Evolutionary conservation across 2,329 filamentous ascomycete species (phyloP), one percentile per base, ranked within the genome.

Genomic region (Alternaria infectoria): DNA sequence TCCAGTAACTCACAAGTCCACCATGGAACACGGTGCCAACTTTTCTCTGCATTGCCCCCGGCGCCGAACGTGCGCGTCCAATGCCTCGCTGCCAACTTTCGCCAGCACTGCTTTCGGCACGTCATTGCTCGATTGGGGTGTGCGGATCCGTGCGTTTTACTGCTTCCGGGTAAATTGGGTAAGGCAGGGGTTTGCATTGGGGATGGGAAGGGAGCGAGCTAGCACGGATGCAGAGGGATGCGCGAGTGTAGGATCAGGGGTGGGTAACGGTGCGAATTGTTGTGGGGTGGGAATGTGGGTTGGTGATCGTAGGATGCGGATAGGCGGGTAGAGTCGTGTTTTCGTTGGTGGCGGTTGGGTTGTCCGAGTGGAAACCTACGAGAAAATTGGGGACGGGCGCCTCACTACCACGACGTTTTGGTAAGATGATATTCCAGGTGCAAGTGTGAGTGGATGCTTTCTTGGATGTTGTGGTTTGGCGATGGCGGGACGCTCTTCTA

Each of bases 11-110:
- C 26, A 13, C 23, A 13, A 9, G 10, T 12, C 17, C 40, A 17
- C n/a, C 23, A 28, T 58, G 4, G 55, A 58, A 58, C n/a, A 50
- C 46, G 13, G 55, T 58, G 55, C 55, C 55, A 58, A 58, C 55
- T 58, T 58, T 56, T 36, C 32, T 36, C 32, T 36, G 32, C 32
- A 36, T 36, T 36, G 32, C 15, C 32, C 32, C 32, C 32, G 32
- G 32, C 32, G 32, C 32, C 32, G 32, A 36, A 36, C 32, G 32
- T 36, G 32, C 32, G 32, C 32, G 32, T 36, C 32, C 32, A 36
- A 36, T 36, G 32, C 32, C 32, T 36, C 32, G 32, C 32, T 36
- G 54, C 54, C 54, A 57, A 57, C 54, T 57, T 47, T 57, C 32
- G 28, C 49, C 49, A 40, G 1, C 49, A 36, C 49, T 52, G 23